phyloP scores from a whole-genome alignment of 2,329 filamentous ascomycete genomes.

The Pseudogymnoascus sp. region DNA sequence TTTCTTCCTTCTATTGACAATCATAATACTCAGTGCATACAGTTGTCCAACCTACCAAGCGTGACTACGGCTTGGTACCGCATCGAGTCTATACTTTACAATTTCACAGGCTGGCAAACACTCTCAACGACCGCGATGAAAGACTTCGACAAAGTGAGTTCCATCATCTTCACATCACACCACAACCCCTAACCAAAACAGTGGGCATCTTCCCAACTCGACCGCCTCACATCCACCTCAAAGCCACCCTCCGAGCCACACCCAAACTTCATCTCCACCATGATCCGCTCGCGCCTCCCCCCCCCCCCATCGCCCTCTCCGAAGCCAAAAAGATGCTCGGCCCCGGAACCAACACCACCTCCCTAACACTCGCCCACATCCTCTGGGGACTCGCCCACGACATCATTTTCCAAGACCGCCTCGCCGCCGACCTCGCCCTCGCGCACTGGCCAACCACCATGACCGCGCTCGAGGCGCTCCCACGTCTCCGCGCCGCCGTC shows the following conservation, averaged over 20 bases:
- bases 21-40: constrained; percentile 14
- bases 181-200: background rate
- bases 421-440: constrained; percentile 19
- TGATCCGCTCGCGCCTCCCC: constrained; percentile 9
- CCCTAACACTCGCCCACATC: constrained; percentile 26
- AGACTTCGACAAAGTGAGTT: constrained; percentile 3
- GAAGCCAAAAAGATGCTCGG: constrained; percentile 27
- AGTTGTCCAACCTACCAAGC: constrained; percentile 17
- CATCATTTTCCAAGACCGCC: constrained; percentile 18
- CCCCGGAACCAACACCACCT: constrained; percentile 28
- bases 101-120: constrained; percentile 4
- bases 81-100: constrained; percentile 17
- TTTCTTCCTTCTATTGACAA: constrained; percentile 19
- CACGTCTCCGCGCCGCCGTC: constrained; percentile 33
- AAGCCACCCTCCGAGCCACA: background rate
- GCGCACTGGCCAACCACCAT: constrained; percentile 21
- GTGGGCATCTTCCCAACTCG: constrained; percentile 9
- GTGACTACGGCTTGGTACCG: background rate
- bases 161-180: background rate
- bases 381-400: constrained; percentile 25
- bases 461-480: constrained; percentile 17
- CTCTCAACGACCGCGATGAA: constrained; percentile 5
- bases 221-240: background rate
- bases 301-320: constrained; percentile 1
- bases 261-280: constrained; percentile 11